Evolutionary conservation across 1,139 yeast species (phyloP).

Genomic region (Scheffersomyces segobiensis): DNA sequence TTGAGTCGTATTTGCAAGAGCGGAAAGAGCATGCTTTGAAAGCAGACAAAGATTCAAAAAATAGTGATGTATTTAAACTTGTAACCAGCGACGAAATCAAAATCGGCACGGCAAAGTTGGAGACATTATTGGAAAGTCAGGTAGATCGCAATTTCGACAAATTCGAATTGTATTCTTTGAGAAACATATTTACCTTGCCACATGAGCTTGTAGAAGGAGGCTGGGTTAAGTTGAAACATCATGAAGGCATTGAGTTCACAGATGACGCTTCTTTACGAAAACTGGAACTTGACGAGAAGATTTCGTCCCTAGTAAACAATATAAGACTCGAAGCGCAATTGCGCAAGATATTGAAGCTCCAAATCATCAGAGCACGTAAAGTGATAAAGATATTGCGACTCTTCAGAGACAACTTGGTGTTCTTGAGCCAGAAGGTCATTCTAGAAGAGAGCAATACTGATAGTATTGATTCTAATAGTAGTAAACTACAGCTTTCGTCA

Average conservation of each 20-base stretch:
- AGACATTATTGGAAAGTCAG: constrained; percentile 70
- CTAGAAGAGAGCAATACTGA: background rate
- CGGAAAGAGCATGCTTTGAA: constrained; percentile 19
- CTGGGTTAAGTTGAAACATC: constrained; percentile 68
- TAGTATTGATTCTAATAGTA: background rate
- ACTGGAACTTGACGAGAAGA: constrained; percentile 35
- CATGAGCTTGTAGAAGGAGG: constrained; percentile 66
- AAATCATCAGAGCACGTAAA: constrained; percentile 38
- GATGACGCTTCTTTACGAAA: constrained; percentile 10
- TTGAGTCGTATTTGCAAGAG: constrained; percentile 63
- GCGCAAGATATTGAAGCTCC: constrained; percentile 42
- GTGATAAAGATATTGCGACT: constrained; percentile 31
- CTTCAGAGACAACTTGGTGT: constrained; percentile 32
- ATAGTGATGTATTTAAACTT: constrained; percentile 17
- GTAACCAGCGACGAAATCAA: constrained; percentile 51
- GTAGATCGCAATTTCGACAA: constrained; percentile 88
- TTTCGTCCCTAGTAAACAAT: constrained; percentile 37
- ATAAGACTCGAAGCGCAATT: constrained; percentile 48
- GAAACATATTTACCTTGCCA: constrained; percentile 78
- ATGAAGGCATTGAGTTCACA: constrained; percentile 50
- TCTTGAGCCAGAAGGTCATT: constrained; percentile 20
- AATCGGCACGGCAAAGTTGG: constrained; percentile 78
- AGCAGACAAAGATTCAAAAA: constrained; percentile 10
- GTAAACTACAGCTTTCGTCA: constrained; percentile 12
- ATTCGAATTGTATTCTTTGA: constrained; percentile 76